Conservation (phyloP, 73 alveolate genomes). For the Tetrahymena thermophila region DNA sequence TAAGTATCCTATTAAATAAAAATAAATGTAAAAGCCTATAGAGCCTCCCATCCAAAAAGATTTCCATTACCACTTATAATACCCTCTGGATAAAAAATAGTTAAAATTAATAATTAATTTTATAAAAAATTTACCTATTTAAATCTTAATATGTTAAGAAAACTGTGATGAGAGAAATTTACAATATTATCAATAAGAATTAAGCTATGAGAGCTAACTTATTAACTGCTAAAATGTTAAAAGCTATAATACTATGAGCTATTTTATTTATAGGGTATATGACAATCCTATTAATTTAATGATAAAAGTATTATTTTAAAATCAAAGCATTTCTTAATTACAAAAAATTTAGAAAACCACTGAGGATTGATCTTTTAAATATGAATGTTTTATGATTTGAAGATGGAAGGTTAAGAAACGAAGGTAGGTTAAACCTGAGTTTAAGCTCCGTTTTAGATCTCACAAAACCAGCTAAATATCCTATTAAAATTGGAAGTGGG, state of each 20-base stretch:
- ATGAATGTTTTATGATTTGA: not conserved
- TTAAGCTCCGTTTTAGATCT: not conserved
- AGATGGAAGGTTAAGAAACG: not conserved
- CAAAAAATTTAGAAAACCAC: not conserved
- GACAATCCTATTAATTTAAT: not conserved
- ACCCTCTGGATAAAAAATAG: not conserved
- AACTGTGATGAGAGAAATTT: not conserved
- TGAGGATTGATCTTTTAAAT: not conserved
- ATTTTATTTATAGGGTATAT: not conserved
- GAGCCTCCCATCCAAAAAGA: not conserved
- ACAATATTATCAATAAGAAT: not conserved
- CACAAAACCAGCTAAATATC: not conserved
- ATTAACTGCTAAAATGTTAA: not conserved
- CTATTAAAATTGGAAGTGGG: not conserved
- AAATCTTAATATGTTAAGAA: not conserved
- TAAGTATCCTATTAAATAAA: not conserved
- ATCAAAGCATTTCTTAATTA: not conserved
- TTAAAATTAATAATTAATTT: not conserved
- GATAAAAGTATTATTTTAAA: not conserved
- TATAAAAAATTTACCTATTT: not conserved
- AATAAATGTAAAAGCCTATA: not conserved
- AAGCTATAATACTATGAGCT: not conserved
- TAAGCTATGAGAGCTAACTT: not conserved
- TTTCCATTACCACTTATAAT: not conserved
- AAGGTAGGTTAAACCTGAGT: not conserved